These are phyloP conservation scores for Meyerozyma smithsonii DNA, from an alignment of 1,139 yeast species.

Conservation along the genomic window DNA sequence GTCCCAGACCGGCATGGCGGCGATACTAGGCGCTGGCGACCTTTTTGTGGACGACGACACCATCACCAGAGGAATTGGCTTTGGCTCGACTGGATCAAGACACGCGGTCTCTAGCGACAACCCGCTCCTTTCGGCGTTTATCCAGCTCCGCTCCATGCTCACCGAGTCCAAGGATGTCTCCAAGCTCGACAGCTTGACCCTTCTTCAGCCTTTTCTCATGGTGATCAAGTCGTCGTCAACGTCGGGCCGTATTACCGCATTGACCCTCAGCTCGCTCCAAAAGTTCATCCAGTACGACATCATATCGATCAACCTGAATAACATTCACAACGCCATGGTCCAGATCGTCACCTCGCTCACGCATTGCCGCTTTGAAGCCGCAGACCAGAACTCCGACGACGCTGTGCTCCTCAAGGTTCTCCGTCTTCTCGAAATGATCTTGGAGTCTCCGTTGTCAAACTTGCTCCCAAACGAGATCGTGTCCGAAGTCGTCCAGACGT, in stretches of 20 bases:
- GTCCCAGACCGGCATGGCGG: slow-evolving; percentile 84
- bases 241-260: slow-evolving; percentile 78
- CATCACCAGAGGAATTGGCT: slow-evolving; percentile 20
- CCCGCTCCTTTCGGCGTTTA: slow-evolving; percentile 76
- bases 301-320: slow-evolving; percentile 37
- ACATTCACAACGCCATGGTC: slow-evolving; percentile 46
- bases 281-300: slow-evolving; percentile 68
- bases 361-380: slow-evolving; percentile 93
- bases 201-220: slow-evolving; percentile 80
- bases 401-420: slow-evolving; percentile 83
- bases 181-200: slow-evolving; percentile 64
- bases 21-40: slow-evolving; percentile 65
- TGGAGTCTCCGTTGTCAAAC: slow-evolving; percentile 60
- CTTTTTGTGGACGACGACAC: slow-evolving; percentile 25
- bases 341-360: slow-evolving; percentile 75
- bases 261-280: slow-evolving; percentile 72
- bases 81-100: slow-evolving; percentile 17
- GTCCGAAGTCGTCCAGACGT: slow-evolving; percentile 87
- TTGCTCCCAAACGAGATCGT: slow-evolving; percentile 75
- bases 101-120: slow-evolving; percentile 31
- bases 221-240: slow-evolving; percentile 84
- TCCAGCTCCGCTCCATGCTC: slow-evolving; percentile 70
- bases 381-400: slow-evolving; percentile 90
- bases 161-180: slow-evolving; percentile 50
- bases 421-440: slow-evolving; percentile 63